A percentile compares a stretch with the other conserved stretches of the same genome.
Conservation (phyloP, 495 filamentous ascomycete genomes). For the Penicillium flavigenum region DNA sequence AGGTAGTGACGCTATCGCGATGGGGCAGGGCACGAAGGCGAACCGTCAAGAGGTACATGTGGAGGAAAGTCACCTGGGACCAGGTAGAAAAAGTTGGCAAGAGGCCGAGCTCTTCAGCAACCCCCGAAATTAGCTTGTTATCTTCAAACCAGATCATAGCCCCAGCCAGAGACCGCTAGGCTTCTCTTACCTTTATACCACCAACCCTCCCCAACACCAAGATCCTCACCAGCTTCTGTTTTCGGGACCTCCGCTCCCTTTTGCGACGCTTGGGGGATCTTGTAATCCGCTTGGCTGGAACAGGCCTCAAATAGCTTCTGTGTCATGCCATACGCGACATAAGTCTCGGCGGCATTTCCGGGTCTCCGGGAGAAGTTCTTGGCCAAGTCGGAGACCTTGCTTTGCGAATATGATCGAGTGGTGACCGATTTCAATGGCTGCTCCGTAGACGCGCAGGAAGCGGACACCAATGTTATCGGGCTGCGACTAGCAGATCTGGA, state of each 20-base stretch:
- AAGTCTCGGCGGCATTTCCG: conserved; percentile 58
- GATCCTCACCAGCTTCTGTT: conserved; percentile 70
- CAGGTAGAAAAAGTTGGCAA: conserved; percentile 86
- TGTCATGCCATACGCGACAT: conserved; percentile 74
- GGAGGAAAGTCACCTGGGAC: conserved; percentile 92
- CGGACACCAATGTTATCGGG: conserved; percentile 3
- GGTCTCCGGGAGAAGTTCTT: conserved; percentile 35
- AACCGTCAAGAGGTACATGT: conserved; percentile 92
- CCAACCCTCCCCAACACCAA: conserved; percentile 71
- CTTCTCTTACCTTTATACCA: conserved; percentile 74
- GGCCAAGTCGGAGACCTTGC: conserved; percentile 33
- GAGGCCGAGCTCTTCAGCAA: conserved; percentile 56
- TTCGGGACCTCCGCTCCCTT: conserved; percentile 58
- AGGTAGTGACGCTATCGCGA: conserved; percentile 54
- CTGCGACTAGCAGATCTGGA: conserved; percentile 14
- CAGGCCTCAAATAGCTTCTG: conserved; percentile 78
- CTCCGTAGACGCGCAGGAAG: background rate
- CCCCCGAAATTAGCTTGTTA: background rate
- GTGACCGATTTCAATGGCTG: conserved; percentile 4
- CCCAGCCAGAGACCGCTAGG: background rate
- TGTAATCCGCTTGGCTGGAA: conserved; percentile 71
- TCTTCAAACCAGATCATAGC: conserved; percentile 3
- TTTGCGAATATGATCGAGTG: conserved; percentile 14
- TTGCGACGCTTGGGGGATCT: conserved; percentile 55
- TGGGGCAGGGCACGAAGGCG: conserved; percentile 73